Evolutionary conservation across 1,139 yeast species (phyloP).

Genomic region (Geotrichum cucujoidarum): DNA sequence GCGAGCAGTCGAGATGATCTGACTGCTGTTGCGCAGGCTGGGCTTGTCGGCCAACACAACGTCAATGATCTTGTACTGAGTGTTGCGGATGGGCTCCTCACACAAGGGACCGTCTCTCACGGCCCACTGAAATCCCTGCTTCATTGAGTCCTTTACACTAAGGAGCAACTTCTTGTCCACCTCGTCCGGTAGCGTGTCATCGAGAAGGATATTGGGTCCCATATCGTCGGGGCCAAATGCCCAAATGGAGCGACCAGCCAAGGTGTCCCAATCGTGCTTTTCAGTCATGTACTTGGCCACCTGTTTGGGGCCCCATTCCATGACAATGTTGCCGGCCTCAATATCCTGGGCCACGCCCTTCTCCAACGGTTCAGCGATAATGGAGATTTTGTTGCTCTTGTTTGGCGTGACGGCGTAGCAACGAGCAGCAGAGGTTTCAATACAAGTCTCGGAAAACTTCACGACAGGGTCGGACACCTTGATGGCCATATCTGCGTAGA

Average conservation of each 20-base stretch:
- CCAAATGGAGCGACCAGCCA: slow-evolving; percentile 83
- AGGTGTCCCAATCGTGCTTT: slow-evolving; percentile 72
- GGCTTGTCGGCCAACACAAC: slow-evolving; percentile 48
- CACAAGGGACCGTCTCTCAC: slow-evolving; percentile 84
- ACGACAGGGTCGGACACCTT: slow-evolving; percentile 84
- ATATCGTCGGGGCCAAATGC: slow-evolving; percentile 61
- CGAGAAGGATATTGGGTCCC: slow-evolving; percentile 57
- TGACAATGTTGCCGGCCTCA: slow-evolving; percentile 36
- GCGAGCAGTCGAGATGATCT: slow-evolving; percentile 75
- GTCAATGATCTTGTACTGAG: slow-evolving; percentile 68
- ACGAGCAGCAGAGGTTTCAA: slow-evolving; percentile 61
- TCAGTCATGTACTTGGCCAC: slow-evolving; percentile 53
- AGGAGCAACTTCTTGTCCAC: slow-evolving; percentile 53
- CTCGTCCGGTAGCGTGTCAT: slow-evolving; percentile 74
- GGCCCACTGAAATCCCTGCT: slow-evolving; percentile 82
- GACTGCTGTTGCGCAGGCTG: slow-evolving; percentile 57
- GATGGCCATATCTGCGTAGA: slow-evolving; percentile 62
- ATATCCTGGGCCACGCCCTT: slow-evolving; percentile 54
- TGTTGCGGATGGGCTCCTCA: slow-evolving; percentile 72
- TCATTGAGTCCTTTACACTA: slow-evolving; percentile 50
- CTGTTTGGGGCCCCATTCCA: slow-evolving; percentile 37
- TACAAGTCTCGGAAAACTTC: slow-evolving; percentile 72
- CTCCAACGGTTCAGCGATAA: slow-evolving; percentile 74
- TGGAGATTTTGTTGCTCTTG: slow-evolving; percentile 55
- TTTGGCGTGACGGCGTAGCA: slow-evolving; percentile 56